These are phyloP conservation scores for Aspergillus novoparasiticus DNA, from an alignment of 2,329 filamentous ascomycete species.

Conservation along the genomic window DNA sequence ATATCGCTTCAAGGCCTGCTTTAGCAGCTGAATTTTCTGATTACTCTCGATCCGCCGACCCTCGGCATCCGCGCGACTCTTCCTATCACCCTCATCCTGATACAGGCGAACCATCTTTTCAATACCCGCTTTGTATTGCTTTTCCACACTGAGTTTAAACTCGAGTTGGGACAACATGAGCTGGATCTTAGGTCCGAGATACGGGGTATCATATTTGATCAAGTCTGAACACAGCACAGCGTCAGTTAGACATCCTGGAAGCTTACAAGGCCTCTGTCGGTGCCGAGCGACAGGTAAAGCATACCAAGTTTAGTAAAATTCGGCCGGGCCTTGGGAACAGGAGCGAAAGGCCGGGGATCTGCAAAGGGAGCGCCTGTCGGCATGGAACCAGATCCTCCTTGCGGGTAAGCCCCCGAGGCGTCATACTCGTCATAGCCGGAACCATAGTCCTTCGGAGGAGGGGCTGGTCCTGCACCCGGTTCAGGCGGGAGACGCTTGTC, in stretches of 20 bases:
- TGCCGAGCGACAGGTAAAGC: slow-evolving; percentile 31
- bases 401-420: slow-evolving; percentile 55
- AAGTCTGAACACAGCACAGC: slow-evolving; percentile 63
- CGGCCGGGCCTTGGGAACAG: slow-evolving; percentile 72
- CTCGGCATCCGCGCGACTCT: slow-evolving; percentile 91
- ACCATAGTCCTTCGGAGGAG: slow-evolving; percentile 73
- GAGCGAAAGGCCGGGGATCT: slow-evolving; percentile 67
- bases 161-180: slow-evolving; percentile 98
- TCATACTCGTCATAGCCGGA: slow-evolving; percentile 62
- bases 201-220: slow-evolving; percentile 96
- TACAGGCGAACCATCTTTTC: slow-evolving; percentile 99
- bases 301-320: slow-evolving; percentile 96
- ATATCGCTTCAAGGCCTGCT: slow-evolving; percentile 94
- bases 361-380: slow-evolving; percentile 79
- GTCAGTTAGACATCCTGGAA: slow-evolving; percentile 6
- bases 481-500: slow-evolving; percentile 52
- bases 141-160: slow-evolving; percentile 98
- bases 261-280: not conserved
- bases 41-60: slow-evolving; percentile 90
- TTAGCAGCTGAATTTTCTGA: slow-evolving; percentile 94
- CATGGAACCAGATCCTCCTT: slow-evolving; percentile 72
- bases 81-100: slow-evolving; percentile 94
- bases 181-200: slow-evolving; percentile 95
- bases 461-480: slow-evolving; percentile 54
- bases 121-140: slow-evolving; percentile 97